Base-by-base conservation (phyloP, 352 stramenopile species). In the Elongisporangium prolatum region DNA sequence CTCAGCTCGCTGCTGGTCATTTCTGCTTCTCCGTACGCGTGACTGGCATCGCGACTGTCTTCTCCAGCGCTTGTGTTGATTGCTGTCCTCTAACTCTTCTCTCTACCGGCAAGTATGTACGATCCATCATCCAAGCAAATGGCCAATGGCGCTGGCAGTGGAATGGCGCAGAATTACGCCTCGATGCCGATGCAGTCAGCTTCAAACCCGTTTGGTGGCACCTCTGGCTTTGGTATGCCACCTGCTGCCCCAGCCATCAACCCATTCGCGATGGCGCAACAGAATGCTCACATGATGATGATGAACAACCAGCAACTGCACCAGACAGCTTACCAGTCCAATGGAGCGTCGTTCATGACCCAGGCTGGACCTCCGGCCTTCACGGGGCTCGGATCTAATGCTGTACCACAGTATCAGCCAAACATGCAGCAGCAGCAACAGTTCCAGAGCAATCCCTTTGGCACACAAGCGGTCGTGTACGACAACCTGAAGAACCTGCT, bases 401-500 rank as follows among this genome's bases (percentile, higher is more conserved):
- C 59, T 20, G 63, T 62, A 21, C 69, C 70, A 28, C 71, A 75
- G 44, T 71, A 71, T 51, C 57, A 60, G 18, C 57, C 60, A 18
- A 72, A 68, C 54, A 67, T 67, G 60, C 65, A 61, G 7, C 67
- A 74, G 25, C 67, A 67, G 28, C 69, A 63, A 38, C 67, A 74
- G 37, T 72, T 63, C 52, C 69, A 67, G 54, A 52, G 71, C 34
- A 74, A 72, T 52, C 76, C 64, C 8, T 81, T 77, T 49, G 57
- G 63, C 14, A 75, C 74, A 4, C 71, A 86, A 53, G 70, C 72
- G 3, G 69, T 80, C 58, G 74, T 77, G 64, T 80, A 83, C 67
- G 71, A 84, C 66, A 86, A 63, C 67, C 85, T 82, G 58, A 85
- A 86, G 59, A 86, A 80, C 61, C 52, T 85, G 56, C 65, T 83